Conservation (phyloP, 116 monocot species). For the Posidonia oceanica region DNA sequence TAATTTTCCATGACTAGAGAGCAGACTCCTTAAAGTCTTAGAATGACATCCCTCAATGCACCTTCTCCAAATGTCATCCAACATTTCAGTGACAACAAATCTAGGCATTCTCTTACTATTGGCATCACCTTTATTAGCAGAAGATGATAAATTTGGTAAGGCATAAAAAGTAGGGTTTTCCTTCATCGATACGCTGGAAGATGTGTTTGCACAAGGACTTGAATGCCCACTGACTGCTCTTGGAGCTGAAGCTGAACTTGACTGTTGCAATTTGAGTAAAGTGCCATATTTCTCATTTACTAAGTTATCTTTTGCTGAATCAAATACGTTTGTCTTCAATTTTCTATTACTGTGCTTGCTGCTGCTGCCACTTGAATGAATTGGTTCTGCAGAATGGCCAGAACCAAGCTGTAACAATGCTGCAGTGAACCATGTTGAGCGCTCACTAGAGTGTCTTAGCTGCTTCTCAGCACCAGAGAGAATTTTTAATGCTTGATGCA, state of each 20-base stretch:
- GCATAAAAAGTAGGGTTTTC: slow-evolving; percentile 8
- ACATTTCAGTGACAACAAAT: slow-evolving; percentile 6
- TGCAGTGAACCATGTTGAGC: slow-evolving; percentile 82
- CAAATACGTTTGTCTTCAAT: slow-evolving; percentile 8
- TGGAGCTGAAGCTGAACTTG: slow-evolving; percentile 15
- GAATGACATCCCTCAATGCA: slow-evolving; percentile 68
- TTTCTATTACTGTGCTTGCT: slow-evolving; percentile 20
- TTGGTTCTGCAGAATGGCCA: slow-evolving; percentile 25
- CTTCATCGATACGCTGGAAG: slow-evolving; percentile 8
- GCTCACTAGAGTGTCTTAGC: slow-evolving; percentile 57
- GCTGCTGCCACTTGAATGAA: slow-evolving; percentile 37
- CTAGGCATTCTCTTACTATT: no score
- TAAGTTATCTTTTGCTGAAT: slow-evolving; percentile 10
- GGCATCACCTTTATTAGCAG: slow-evolving; percentile 5
- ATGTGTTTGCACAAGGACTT: slow-evolving; percentile 9
- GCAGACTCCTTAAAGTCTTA: slow-evolving; percentile 46
- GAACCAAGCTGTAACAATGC: slow-evolving; percentile 73
- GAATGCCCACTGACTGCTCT: slow-evolving; percentile 9
- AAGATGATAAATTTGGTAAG: not conserved
- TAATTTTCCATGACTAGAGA: slow-evolving; percentile 48
- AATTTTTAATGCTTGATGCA: slow-evolving; percentile 61
- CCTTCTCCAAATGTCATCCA: slow-evolving; percentile 61
- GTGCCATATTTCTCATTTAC: not conserved
- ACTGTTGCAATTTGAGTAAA: slow-evolving; percentile 8
- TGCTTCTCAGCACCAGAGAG: slow-evolving; percentile 91